Evolutionary conservation across 129 eudicot species (phyloP), one percentile per base, ranked within the genome.

Genomic region (Flaveria trinervia): DNA sequence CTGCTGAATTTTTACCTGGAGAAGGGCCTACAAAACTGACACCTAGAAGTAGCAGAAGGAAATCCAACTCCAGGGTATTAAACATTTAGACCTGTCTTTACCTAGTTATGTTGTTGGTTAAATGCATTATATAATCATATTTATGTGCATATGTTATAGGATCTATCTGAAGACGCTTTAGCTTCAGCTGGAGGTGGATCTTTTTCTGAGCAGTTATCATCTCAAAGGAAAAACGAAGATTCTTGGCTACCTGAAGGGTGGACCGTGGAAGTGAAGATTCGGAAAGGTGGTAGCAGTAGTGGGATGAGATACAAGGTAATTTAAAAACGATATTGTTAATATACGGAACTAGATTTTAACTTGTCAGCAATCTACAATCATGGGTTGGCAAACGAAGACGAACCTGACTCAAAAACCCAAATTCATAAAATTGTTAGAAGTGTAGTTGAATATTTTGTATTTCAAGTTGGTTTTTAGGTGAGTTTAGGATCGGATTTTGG

Each of bases 211-310:
- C 64, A 18, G 25, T 50, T 10, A 74, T 56, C 52, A 74, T 71
- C 73, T 26, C 62, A 62, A 81, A 71, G 43, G 49, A 65, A 79
- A 11, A 15, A 18, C 1, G 65, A 8, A 44, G 76, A 77, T 80
- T 72, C 80, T 26, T 85, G 90, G 92, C 78, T 90, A 67, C 96
- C 96, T 72, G 59, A 55, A 41, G 96, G 96, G 45, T 90, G 96
- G 96, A 77, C n/a, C 25, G 41, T 82, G 77, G 90, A 90, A 76
- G 41, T 68, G 39, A 87, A 71, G 78, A 45, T 70, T 73, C 77
- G 85, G 52, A 72, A 75, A 68, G 67, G 73, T 61, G 87, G 89
- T 60, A 10, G 26, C 28, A 13, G 45, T 12, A 30, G 15, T 15
- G 88, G 92, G n/a, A 28, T 33, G 44, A 46, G 3, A 54, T 77